A percentile compares a stretch with the other conserved stretches of the same genome.
These are phyloP conservation scores for Cinchona pubescens DNA, from an alignment of 257 asterid genomes.

Conservation along the genomic window DNA sequence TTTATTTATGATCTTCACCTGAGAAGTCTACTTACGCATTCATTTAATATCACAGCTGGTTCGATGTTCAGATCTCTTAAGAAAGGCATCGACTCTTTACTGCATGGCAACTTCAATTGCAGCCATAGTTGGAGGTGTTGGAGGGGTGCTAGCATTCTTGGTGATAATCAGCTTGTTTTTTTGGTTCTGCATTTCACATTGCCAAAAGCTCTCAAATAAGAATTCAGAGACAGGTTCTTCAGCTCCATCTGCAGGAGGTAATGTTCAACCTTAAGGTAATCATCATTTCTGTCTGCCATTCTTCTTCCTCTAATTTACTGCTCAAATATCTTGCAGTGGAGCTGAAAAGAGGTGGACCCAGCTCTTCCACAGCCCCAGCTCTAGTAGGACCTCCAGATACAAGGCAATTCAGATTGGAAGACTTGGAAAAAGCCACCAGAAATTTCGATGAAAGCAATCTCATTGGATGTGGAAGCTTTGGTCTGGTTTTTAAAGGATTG, in stretches of 20 bases:
- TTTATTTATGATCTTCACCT: neutral
- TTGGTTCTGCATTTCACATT: slow-evolving; percentile 32
- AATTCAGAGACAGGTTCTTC: slow-evolving; percentile 70
- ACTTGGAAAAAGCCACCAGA: slow-evolving; percentile 64
- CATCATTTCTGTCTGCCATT: neutral
- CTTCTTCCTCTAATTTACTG: slow-evolving; percentile 18
- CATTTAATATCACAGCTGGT: slow-evolving; percentile 8
- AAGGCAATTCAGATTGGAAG: slow-evolving; percentile 58
- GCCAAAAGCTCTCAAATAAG: slow-evolving; percentile 36
- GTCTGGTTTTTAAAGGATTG: slow-evolving; percentile 65
- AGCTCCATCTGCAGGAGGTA: slow-evolving; percentile 67
- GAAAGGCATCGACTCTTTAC: slow-evolving; percentile 13
- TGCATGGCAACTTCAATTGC: slow-evolving; percentile 49
- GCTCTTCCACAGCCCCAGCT: slow-evolving; percentile 23
- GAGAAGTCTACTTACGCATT: neutral
- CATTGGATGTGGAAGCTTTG: slow-evolving; percentile 66
- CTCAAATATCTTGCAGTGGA: slow-evolving; percentile 29
- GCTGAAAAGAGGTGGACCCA: slow-evolving; percentile 35
- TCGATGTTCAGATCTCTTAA: slow-evolving; percentile 39
- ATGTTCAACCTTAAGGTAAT: neutral
- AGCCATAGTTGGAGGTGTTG: slow-evolving; percentile 51
- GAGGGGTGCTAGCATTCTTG: slow-evolving; percentile 40
- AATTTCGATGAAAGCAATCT: slow-evolving; percentile 54
- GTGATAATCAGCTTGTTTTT: slow-evolving; percentile 27
- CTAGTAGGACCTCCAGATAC: slow-evolving; percentile 30